These are phyloP conservation scores for Kodamaea leandrae DNA, from an alignment of 805 yeast species.

Conservation along the genomic window DNA sequence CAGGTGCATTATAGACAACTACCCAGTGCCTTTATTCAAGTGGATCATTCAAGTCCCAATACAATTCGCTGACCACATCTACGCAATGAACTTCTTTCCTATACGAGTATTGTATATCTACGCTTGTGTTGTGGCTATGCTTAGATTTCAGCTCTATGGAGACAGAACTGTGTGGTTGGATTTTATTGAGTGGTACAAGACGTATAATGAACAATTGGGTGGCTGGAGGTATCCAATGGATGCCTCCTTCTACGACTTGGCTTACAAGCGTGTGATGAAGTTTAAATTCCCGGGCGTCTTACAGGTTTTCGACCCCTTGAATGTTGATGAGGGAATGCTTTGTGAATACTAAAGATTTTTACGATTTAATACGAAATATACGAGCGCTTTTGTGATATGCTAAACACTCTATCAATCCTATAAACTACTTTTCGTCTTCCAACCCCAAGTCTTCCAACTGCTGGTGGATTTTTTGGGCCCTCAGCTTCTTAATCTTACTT, in stretches of 20 bases:
- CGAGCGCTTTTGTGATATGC: too few species aligned
- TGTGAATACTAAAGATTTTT: background rate
- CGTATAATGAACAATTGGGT: conserved; percentile 12
- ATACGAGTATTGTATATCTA: conserved; percentile 23
- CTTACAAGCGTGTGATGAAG: conserved; percentile 1
- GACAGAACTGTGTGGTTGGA: conserved; percentile 30
- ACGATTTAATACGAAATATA: too few species aligned
- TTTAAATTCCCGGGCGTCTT: conserved; percentile 2
- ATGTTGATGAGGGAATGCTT: background rate
- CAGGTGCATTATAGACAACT: conserved; percentile 16
- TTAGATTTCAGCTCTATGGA: conserved; percentile 21
- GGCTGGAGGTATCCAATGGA: conserved; percentile 16
- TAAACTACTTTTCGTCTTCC: conserved; percentile 4
- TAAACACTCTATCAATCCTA: background rate
- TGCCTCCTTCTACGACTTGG: conserved; percentile 10
- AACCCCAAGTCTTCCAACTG: conserved; percentile 30
- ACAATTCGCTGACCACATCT: conserved; percentile 19
- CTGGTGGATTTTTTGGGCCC: conserved; percentile 33
- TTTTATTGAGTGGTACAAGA: conserved; percentile 20
- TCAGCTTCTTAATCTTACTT: conserved; percentile 35
- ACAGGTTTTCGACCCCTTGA: conserved; percentile 5
- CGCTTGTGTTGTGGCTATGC: conserved; percentile 19
- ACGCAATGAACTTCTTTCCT: conserved; percentile 23
- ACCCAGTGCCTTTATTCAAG: conserved; percentile 32
- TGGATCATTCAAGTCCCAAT: conserved; percentile 21